Evolutionary conservation across 306 rosid genomes (phyloP).

Genomic region (Inga oerstediana): DNA sequence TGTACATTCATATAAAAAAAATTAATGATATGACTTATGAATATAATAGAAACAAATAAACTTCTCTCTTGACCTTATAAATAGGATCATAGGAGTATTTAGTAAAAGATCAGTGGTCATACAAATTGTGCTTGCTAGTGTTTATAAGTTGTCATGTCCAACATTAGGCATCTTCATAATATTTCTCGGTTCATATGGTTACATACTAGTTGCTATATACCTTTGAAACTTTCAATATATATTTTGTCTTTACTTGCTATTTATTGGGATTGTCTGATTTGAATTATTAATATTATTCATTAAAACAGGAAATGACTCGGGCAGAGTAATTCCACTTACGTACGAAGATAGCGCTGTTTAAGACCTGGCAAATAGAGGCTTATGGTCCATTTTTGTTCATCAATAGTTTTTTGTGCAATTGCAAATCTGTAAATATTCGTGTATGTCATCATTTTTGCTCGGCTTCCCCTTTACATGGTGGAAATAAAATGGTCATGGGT

Average conservation of each 20-base stretch:
- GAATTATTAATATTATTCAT: constrained; percentile 25
- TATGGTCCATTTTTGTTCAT: constrained; percentile 39
- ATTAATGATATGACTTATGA: no score
- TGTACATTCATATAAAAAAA: no score
- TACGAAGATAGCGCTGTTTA: constrained; percentile 37
- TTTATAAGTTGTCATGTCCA: constrained; percentile 9
- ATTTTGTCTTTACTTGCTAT: constrained; percentile 21
- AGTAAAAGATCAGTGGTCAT: background rate
- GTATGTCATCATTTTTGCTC: constrained; percentile 36
- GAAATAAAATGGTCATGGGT: constrained; percentile 47
- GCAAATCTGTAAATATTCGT: constrained; percentile 63
- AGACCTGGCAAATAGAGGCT: constrained; percentile 40
- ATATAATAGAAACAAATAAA: no score
- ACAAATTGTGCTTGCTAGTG: constrained; percentile 12
- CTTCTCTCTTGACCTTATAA: no score
- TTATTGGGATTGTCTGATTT: constrained; percentile 29
- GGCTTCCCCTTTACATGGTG: constrained; percentile 26
- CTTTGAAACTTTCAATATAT: constrained; percentile 4
- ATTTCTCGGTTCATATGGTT: background rate
- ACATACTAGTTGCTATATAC: constrained; percentile 2
- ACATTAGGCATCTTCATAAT: background rate
- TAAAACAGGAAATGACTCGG: constrained; percentile 44
- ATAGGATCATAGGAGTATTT: no score
- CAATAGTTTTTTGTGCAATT: constrained; percentile 31
- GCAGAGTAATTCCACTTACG: constrained; percentile 42